Base-by-base conservation (phyloP, 2,329 filamentous ascomycete genomes). In the Aaosphaeria arxii region DNA sequence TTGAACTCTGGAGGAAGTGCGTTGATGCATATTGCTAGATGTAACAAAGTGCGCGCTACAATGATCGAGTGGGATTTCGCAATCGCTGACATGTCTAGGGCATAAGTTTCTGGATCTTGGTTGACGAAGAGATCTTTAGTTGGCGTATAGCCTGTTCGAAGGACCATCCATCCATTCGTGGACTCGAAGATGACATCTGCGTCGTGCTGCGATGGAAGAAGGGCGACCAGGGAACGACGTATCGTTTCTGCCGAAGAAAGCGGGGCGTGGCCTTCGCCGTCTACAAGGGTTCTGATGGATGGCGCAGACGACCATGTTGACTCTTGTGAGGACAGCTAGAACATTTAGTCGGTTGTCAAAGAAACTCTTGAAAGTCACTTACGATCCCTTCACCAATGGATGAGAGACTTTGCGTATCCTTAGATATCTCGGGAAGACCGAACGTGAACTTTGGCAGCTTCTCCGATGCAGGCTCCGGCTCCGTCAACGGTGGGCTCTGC, bases 131-230 rank as follows among this genome's bases (percentile, higher is more conserved):
- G 57, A 2, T 66, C 56, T 44, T 51, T 52, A 3, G 57, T 52
- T 6, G 66, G 64, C 44, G 50, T 61, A 49, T 70, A 69, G 30
- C 63, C 53, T 36, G 50, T 53, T 2, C 54, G 50, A 13, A 69
- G 45, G 13, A 65, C 64, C 61, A 63, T 70, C 65, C 66, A 70
- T 24, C 63, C 63, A 43, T 70, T 68, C 1, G 64, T 64, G 2
- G 63, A 66, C 44, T 66, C 63, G 30, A 68, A 69, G 11, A 70
- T 65, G 44, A 69, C 56, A 42, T 69, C 56, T 33, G 66, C 63
- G 53, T 70, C 66, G 40, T 64, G 57, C 48, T 70, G 66, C 7
- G 65, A 67, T 0, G 66, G 66, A 29, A 70, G 45, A n/a, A 69
- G 51, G 7, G 57, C 60, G 6, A 51, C 46, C 33, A 70, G 43